Conservation (phyloP, 176 grass and related monocot species). For the Guadua angustifolia region DNA sequence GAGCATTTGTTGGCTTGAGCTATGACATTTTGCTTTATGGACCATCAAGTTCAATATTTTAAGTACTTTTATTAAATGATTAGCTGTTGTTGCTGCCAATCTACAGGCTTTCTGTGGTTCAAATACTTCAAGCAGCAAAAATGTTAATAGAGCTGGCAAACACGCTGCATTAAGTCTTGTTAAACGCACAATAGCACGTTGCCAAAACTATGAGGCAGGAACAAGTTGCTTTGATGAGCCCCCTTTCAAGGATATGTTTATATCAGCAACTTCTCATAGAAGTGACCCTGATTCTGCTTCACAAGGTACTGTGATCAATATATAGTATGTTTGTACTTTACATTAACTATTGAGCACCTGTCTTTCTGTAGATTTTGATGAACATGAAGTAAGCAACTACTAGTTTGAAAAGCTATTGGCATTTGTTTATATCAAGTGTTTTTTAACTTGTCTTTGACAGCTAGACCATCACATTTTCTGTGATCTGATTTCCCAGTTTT, state of each 20-base stretch:
- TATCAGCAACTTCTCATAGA: conserved; percentile 57
- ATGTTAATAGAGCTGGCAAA: conserved; percentile 57
- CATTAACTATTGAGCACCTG: neutral
- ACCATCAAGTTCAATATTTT: conserved; percentile 19
- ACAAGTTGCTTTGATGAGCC: conserved; percentile 61
- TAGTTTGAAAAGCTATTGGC: neutral
- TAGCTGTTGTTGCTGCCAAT: conserved; percentile 31
- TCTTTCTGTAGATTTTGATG: neutral
- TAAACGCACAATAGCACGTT: conserved; percentile 56
- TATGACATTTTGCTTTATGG: conserved; percentile 33
- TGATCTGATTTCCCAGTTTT: conserved; percentile 21
- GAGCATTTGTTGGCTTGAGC: conserved; percentile 17
- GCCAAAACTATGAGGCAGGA: conserved; percentile 54
- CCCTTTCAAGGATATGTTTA: conserved; percentile 69
- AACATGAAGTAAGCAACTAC: neutral
- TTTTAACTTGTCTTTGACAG: conserved; percentile 1
- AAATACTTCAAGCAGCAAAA: conserved; percentile 60
- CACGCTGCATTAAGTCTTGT: conserved; percentile 64
- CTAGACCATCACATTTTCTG: neutral
- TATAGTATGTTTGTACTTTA: conserved; percentile 5
- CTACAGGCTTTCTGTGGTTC: conserved; percentile 58
- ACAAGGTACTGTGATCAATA: conserved; percentile 39
- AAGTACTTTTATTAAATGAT: conserved; percentile 13
- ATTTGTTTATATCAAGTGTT: conserved; percentile 19
- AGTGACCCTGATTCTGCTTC: conserved; percentile 39